Base-by-base conservation (phyloP, 305 asterid genomes). In the Solanum hybrid region DNA sequence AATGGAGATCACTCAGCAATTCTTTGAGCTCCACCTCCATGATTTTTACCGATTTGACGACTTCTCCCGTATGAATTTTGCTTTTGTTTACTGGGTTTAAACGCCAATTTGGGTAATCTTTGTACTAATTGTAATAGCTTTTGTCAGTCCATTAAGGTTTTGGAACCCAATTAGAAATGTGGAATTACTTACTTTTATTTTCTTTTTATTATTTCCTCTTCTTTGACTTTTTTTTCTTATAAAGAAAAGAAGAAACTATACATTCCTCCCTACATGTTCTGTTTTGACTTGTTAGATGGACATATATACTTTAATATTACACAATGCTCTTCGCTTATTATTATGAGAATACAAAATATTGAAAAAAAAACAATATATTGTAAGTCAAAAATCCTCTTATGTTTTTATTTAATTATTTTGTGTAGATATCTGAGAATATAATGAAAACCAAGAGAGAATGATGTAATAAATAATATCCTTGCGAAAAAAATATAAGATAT, bases 21-120 rank as follows among this genome's bases (percentile, higher is more conserved):
- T 89, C 88, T 91, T 92, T 93, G 69, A 95, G 92, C 85, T 94
- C 96, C 40, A 90, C 89, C 92, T 95, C 96, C 97, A 95, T 95
- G 75, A 84, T 82, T 46, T 29, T 42, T 34, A 81, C 37, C 37
- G 86, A 81, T 84, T 84, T 29, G 34, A 79, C 14, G 4, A 20
- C 51, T n/a, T 37, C 34, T 79, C 34, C 13, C 4, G 7, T 79
- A 3, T 36, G 56, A 79, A 22, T 79, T 24, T 80, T 80, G 66
- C 86, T 80, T 37, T 22, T 24, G 29, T 40, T 38, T 80, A 36
- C 86, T 80, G 35, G 60, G 13, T 40, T 26, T 26, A 5, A 4
- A 29, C 34, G 87, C 40, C n/a, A 84, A 84, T 26, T 20, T 42
- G 17, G 20, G 26, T 27, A 51, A 56, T 84, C 75, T 51, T 84